A percentile compares a stretch with the other conserved stretches of the same genome.
phyloP scores from a whole-genome alignment of 805 yeast genomes.

The Wickerhamiella sorbophila region DNA sequence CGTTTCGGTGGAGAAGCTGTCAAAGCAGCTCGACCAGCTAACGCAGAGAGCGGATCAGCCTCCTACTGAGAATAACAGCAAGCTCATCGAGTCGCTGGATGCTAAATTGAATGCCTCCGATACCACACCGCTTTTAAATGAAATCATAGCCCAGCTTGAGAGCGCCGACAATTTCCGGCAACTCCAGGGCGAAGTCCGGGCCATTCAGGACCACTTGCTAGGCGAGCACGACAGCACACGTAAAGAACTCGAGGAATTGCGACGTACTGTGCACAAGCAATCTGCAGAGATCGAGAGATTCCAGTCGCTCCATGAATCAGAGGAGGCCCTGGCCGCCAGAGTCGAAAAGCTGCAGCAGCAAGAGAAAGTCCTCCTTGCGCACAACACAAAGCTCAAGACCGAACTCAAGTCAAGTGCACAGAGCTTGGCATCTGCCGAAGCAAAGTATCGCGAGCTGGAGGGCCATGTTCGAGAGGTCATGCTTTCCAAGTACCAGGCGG shows the following conservation, averaged over 20 bases:
- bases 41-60: neutral
- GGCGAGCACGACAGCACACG: slow-evolving; percentile 9
- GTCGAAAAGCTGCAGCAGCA: slow-evolving; percentile 9
- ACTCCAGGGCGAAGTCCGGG: slow-evolving; percentile 15
- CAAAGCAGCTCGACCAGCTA: no score
- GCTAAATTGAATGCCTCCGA: neutral
- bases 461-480: slow-evolving; percentile 13
- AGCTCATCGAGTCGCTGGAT: neutral
- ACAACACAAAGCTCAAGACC: slow-evolving; percentile 10
- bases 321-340: slow-evolving; percentile 3
- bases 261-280: neutral
- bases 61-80: neutral
- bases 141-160: neutral
- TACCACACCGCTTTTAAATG: no score
- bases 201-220: slow-evolving; percentile 14
- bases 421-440: slow-evolving; percentile 12
- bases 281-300: slow-evolving; percentile 1
- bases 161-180: neutral
- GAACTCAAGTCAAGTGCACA: slow-evolving; percentile 12
- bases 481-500: slow-evolving; percentile 14
- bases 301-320: neutral
- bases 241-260: slow-evolving; percentile 5
- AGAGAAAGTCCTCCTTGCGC: slow-evolving; percentile 5
- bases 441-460: slow-evolving; percentile 13
- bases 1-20: no score